Conservation (phyloP, 2,329 filamentous ascomycete genomes). For the Stemphylium beticola region DNA sequence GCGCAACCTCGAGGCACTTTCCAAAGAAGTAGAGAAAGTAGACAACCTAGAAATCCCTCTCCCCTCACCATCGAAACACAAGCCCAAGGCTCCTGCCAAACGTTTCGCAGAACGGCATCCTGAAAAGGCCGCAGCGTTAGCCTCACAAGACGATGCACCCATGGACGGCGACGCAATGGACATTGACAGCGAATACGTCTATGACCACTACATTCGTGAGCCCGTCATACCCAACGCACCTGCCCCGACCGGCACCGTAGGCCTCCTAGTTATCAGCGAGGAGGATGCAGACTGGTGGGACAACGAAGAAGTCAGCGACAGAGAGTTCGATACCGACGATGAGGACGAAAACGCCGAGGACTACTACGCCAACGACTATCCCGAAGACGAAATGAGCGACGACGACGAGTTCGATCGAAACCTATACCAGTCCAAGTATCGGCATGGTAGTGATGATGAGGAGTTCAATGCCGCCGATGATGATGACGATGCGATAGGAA, state of each 20-base stretch:
- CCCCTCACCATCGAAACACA: constrained; percentile 36
- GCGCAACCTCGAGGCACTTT: constrained; percentile 41
- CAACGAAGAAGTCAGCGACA: constrained; percentile 59
- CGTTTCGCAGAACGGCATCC: constrained; percentile 46
- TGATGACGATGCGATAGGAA: constrained; percentile 25
- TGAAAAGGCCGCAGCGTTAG: constrained; percentile 29
- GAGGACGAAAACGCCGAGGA: constrained; percentile 74
- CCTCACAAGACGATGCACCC: constrained; percentile 6
- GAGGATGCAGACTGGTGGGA: constrained; percentile 65
- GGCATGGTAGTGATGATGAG: constrained; percentile 51
- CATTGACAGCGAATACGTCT: constrained; percentile 61
- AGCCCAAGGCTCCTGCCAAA: constrained; percentile 42
- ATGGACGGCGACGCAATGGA: constrained; percentile 41
- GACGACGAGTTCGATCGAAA: constrained; percentile 67
- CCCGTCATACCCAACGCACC: constrained; percentile 47
- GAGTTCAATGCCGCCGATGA: constrained; percentile 35
- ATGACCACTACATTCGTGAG: constrained; percentile 66
- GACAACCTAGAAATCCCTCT: constrained; percentile 20
- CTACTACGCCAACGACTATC: constrained; percentile 80
- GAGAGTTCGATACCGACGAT: constrained; percentile 64
- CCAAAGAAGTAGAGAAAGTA: constrained; percentile 39
- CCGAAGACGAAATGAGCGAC: constrained; percentile 77
- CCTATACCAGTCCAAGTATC: constrained; percentile 50
- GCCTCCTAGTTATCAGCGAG: constrained; percentile 58
- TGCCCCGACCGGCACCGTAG: constrained; percentile 39